A percentile compares a stretch with the other conserved stretches of the same genome.
phyloP scores from a whole-genome alignment of 345 rosid species.

The Salix udensis region DNA sequence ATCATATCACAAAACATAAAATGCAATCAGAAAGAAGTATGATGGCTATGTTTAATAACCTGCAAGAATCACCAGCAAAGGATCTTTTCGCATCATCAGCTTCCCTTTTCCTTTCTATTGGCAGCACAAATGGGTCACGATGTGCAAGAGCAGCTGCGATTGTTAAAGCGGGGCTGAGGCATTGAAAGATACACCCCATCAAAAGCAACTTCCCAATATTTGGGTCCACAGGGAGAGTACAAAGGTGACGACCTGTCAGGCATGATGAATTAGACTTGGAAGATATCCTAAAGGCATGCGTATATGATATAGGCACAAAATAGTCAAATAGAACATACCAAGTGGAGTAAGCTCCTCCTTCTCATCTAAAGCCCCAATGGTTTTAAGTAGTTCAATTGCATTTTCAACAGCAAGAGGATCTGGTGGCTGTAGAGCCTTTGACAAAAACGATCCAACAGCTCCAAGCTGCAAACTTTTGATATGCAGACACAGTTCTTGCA shows the following conservation, averaged over 20 bases:
- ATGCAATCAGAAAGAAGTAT: neutral
- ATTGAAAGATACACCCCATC: slow-evolving; percentile 87
- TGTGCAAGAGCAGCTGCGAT: slow-evolving; percentile 91
- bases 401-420: slow-evolving; percentile 91
- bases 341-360: slow-evolving; percentile 86
- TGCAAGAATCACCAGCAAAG: slow-evolving; percentile 95
- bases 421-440: slow-evolving; percentile 96
- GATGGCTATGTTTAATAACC: slow-evolving; percentile 36
- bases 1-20: neutral
- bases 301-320: slow-evolving; percentile 8
- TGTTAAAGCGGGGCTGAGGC: slow-evolving; percentile 90
- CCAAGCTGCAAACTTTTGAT: slow-evolving; percentile 93
- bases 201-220: slow-evolving; percentile 96
- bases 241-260: slow-evolving; percentile 73
- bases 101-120: slow-evolving; percentile 71
- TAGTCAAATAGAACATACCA: slow-evolving; percentile 41
- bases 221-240: slow-evolving; percentile 80
- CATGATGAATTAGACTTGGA: slow-evolving; percentile 10
- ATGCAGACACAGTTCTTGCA: slow-evolving; percentile 88
- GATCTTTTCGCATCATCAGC: slow-evolving; percentile 87
- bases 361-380: slow-evolving; percentile 87
- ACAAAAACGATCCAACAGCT: slow-evolving; percentile 73
- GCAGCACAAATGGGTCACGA: slow-evolving; percentile 90
- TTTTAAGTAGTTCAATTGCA: slow-evolving; percentile 91
- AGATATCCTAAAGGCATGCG: slow-evolving; percentile 4